Evolutionary conservation across 805 yeast species (phyloP).

Genomic region (Starmerella apicola): DNA sequence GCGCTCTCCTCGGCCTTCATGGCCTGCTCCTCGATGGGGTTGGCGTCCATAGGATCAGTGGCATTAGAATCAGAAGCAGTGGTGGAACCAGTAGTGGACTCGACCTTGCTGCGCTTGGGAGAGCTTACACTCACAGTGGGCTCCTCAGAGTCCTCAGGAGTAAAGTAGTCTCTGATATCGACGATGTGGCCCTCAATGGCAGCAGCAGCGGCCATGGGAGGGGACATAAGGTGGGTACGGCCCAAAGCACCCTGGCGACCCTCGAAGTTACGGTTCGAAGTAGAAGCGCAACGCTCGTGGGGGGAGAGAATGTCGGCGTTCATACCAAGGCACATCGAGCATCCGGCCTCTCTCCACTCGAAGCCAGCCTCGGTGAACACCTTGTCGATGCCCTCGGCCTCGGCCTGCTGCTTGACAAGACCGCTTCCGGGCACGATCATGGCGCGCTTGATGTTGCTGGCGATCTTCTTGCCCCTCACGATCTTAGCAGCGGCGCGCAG

Average conservation of each 20-base stretch:
- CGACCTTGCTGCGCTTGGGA: not conserved
- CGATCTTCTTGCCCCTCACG: constrained; percentile 79
- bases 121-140: constrained; percentile 28
- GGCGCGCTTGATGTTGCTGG: constrained; percentile 65
- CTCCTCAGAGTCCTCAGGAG: constrained; percentile 23
- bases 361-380: constrained; percentile 86
- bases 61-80: constrained; percentile 35
- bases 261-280: constrained; percentile 96
- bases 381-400: constrained; percentile 85
- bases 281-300: constrained; percentile 94
- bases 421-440: constrained; percentile 98
- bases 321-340: constrained; percentile 99
- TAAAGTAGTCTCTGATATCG: constrained; percentile 75
- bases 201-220: constrained; percentile 99
- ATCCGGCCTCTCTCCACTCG: constrained; percentile 99
- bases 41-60: constrained; percentile 36
- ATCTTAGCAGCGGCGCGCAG: constrained; percentile 89
- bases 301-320: constrained; percentile 95
- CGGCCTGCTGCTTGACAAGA: constrained; percentile 84
- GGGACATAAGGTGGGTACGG: constrained; percentile 95
- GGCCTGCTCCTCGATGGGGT: constrained; percentile 43
- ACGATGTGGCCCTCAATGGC: constrained; percentile 81
- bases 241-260: constrained; percentile 98
- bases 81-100: constrained; percentile 15
- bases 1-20: constrained; percentile 31